These are phyloP conservation scores for Coemansia sp. DNA, from an alignment of 192 early-diverging fungal genomes.

Conservation along the genomic window DNA sequence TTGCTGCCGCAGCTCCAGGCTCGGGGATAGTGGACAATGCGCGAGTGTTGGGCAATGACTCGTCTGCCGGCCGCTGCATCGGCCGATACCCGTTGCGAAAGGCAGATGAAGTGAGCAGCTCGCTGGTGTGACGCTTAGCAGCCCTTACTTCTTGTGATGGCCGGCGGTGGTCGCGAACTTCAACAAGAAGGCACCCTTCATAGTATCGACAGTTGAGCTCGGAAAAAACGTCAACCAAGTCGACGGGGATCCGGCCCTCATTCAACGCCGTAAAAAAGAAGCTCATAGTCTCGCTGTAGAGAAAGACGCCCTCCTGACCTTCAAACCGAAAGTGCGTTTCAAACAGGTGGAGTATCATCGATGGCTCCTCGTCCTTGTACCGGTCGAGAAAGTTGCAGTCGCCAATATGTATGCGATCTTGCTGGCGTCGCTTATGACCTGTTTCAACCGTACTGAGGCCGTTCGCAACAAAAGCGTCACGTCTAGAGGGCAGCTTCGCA, in stretches of 20 bases:
- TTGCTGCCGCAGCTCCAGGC: conserved; percentile 11
- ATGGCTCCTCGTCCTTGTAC: conserved; percentile 56
- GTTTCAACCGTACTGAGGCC: background rate
- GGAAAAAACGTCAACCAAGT: conserved; percentile 67
- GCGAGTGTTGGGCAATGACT: background rate
- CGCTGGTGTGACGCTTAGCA: conserved; percentile 24
- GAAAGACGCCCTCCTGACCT: conserved; percentile 54
- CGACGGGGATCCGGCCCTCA: conserved; percentile 59
- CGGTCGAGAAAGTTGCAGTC: conserved; percentile 38
- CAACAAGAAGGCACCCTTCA: conserved; percentile 66
- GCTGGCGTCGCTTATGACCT: conserved; percentile 14
- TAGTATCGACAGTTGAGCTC: conserved; percentile 53
- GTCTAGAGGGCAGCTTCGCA: background rate
- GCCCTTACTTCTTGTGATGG: conserved; percentile 30
- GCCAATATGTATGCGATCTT: conserved; percentile 27
- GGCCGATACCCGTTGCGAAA: conserved; percentile 5
- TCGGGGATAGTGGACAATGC: conserved; percentile 12
- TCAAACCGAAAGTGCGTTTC: conserved; percentile 76
- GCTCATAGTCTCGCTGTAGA: conserved; percentile 52
- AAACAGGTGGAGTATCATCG: conserved; percentile 64
- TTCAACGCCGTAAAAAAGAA: conserved; percentile 56
- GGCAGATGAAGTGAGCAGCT: conserved; percentile 35
- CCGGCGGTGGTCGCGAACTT: conserved; percentile 66
- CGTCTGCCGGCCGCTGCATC: background rate
- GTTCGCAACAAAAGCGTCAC: background rate